Conservation (phyloP, 495 filamentous ascomycete genomes). For the Podospora appendiculata region DNA sequence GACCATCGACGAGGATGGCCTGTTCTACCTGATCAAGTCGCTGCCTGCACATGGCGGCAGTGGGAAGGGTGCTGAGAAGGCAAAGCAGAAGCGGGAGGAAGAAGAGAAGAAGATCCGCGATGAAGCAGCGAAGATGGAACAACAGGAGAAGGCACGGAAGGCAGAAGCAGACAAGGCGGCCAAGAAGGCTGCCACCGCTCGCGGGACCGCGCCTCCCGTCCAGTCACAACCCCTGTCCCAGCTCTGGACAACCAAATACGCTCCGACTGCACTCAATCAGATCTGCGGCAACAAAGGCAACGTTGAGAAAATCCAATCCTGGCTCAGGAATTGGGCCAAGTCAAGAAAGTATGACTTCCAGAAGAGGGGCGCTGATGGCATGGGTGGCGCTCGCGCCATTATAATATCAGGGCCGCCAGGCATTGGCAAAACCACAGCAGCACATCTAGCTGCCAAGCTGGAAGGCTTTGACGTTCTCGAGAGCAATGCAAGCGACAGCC, state of each 20-base stretch:
- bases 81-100: constrained; percentile 71
- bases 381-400: constrained; percentile 68
- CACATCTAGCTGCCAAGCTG: constrained; percentile 85
- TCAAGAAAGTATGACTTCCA: constrained; percentile 68
- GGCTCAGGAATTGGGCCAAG: constrained; percentile 77
- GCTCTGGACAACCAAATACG: constrained; percentile 95
- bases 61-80: constrained; percentile 78
- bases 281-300: constrained; percentile 92
- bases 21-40: constrained; percentile 78
- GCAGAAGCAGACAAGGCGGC: constrained; percentile 41
- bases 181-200: constrained; percentile 35
- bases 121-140: constrained; percentile 77
- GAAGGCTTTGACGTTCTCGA: constrained; percentile 92
- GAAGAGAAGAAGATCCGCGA: constrained; percentile 70
- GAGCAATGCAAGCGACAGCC: constrained; percentile 93
- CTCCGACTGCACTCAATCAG: constrained; percentile 70
- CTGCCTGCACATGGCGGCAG: constrained; percentile 81
- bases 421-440: constrained; percentile 96
- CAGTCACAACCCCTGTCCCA: constrained; percentile 50
- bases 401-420: constrained; percentile 94
- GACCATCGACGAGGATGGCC: constrained; percentile 87
- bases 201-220: constrained; percentile 26
- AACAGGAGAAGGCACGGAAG: constrained; percentile 48
- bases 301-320: constrained; percentile 82
- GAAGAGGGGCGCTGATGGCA: constrained; percentile 72